Base-by-base conservation (phyloP, 371 early-diverging fungal species). In the Mortierella sp. region DNA sequence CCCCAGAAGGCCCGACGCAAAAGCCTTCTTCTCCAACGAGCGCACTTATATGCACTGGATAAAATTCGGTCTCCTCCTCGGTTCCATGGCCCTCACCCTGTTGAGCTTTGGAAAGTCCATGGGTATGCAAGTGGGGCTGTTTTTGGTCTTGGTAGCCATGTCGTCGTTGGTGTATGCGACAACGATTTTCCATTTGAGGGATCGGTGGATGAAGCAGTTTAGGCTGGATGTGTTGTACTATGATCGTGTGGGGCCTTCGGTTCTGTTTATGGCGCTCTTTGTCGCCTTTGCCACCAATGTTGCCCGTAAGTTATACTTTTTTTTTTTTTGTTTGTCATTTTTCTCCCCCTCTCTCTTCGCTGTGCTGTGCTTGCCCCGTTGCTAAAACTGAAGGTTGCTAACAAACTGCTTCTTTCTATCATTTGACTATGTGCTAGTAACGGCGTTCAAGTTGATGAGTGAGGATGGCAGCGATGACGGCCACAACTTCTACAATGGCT, bases 11-110 rank as follows among this genome's bases (percentile, higher is more conserved):
- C 80, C 92, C 4, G 97, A 97, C 72, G 95, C 98, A 24, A 99
- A 99, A 88, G 96, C 96, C 41, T 97, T 96, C 87, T 97, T 98
- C 89, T 97, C 98, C 38, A 98, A 98, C 82, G 98, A 98, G 88
- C 91, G 98, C 75, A 98, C 98, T 0, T 98, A 96, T 82, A 92
- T 98, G 77, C 92, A 93, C 44, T 98, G 98, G 98, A 91, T 97
- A 56, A 96, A 96, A 75, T 91, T 95, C 70, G 93, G 95, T 83
- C 93, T 94, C 41, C 83, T 94, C 46, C 75, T 96, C 43, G 91
- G 96, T n/a, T 94, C 93, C 6, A 91, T 96, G n/a, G 94, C 94
- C 14, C 88, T 96, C 75, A 96, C 94, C 58, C 87, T 97, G 75
- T 76, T 96, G n/a, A 96, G 96, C 84, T 95, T 95, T 89, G 95